Evolutionary conservation across 805 yeast genomes (phyloP), one percentile per base, ranked within the genome.

Genomic region (Starmera quercuum): DNA sequence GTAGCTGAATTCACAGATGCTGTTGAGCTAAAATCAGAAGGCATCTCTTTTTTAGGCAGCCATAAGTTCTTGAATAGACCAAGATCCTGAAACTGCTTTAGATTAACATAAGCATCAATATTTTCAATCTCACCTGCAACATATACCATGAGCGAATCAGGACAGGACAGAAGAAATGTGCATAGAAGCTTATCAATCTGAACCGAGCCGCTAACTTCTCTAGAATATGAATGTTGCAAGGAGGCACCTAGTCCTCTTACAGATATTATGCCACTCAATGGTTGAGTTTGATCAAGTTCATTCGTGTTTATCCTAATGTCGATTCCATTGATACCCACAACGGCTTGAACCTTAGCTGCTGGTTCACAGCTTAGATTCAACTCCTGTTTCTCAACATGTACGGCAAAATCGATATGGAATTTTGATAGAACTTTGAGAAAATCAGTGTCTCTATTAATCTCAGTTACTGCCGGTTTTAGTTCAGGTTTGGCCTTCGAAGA

Each of bases 301-400:
- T 73, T 70, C 1, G 84, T 64, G 27, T 71, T 71, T 7, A 81
- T 42, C 32, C 74, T 73, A 23, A 85, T 44, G 16, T 67, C 71
- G n/a, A 85, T 71, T 0, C 81, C 78, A 15, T 77, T 81, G 16
- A 80, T 69, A 7, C 86, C 82, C 12, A 86, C 78, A 23, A 82
- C 73, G 0, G 97, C 94, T 25, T 86, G 87, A 2, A 92, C 92
- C 51, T 84, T 86, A 0, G 97, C 97, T 13, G 79, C 79, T 1
- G 98, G 98, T 40, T 84, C 90, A 66, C 98, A 92, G 44, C 95
- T 83, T 34, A 92, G 62, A 3, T 82, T 71, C 16, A 92, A 53
- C 29, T 71, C 73, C 52, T 92, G 98, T 22, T 78, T 72, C 15
- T 76, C 87, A 33, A 88, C 70, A 26, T 70, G 64, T 6, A 88